Conservation (phyloP, 2,329 filamentous ascomycete genomes). For the Tolypocladium paradoxum region DNA sequence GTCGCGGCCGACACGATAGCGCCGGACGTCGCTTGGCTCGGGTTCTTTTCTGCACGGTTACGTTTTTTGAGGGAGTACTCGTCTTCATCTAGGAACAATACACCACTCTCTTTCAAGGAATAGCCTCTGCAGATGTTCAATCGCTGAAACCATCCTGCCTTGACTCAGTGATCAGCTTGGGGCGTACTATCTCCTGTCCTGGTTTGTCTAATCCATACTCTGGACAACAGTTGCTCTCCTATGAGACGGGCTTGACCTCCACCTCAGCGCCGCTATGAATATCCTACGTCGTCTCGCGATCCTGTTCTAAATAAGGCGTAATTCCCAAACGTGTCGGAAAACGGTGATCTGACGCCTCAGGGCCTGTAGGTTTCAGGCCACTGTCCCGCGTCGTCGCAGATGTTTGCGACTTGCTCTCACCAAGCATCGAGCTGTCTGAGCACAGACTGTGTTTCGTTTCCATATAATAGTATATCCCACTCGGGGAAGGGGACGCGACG, state of each 20-base stretch:
- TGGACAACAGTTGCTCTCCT: neutral
- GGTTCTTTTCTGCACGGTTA: neutral
- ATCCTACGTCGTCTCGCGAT: neutral
- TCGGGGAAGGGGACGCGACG: neutral
- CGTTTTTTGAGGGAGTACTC: neutral
- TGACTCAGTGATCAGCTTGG: too few relatives aligned
- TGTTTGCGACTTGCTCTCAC: neutral
- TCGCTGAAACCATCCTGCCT: neutral
- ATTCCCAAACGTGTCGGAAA: neutral
- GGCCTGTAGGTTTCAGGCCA: neutral
- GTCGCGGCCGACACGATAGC: neutral
- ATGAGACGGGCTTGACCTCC: neutral
- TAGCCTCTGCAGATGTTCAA: neutral
- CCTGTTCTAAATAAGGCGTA: neutral
- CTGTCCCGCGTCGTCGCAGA: neutral
- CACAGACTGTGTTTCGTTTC: neutral
- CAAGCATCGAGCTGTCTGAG: neutral
- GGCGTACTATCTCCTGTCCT: neutral
- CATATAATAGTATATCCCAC: too few relatives aligned
- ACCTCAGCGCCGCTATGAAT: neutral
- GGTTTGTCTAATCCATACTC: neutral
- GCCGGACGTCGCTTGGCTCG: neutral
- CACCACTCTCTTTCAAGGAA: neutral
- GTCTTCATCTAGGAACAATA: neutral
- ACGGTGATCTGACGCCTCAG: too few relatives aligned